Base-by-base conservation (phyloP, 768 basidiomycete genomes). In the Inosperma sp. region DNA sequence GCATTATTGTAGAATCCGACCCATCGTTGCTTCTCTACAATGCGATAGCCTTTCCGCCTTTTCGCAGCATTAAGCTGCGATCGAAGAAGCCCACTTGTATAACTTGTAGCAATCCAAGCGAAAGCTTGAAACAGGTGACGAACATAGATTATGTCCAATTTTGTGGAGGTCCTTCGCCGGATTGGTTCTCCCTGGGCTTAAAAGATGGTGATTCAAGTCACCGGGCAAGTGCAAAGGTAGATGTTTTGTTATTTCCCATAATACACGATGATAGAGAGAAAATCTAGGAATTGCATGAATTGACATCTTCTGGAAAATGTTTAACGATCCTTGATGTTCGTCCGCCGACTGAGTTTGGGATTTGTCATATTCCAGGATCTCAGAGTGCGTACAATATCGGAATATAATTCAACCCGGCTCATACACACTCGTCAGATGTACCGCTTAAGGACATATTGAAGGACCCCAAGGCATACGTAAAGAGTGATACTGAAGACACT, bases 1-100 rank as follows among this genome's bases (percentile, higher is more conserved):
- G 17, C 4, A 41, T 9, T 34, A n/a, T 16, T 8, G n/a, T 41
- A 52, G 86, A 86, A 87, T 53, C 69, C 69, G 10, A 77, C 40
- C 81, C 92, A 0, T 70, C 80, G 0, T 65, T 98, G 19, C 73
- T 90, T 13, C 65, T 94, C 16, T 91, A 85, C 66, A 85, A 87
- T 19, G 85, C 90, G 0, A 65, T 93, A 13, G 77, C 75, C 0
- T 62, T 67, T 14, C 78, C 87, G 1, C 84, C 87, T 0, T 94
- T 96, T 64, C 80, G 94, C 4, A 84, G 72, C 34, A 79, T 97
- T 68, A 92, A 86, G 58, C 72, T 96, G n/a, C 81, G 93, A 31
- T 66, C 76, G 3, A 80, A 82, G 33, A 84, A 87, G 46, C 66
- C 77, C 1, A 77, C 77, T 5, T 99, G 95, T 67, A 67, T 78